These are phyloP conservation scores for Annulohypoxylon nitens DNA, from an alignment of 495 filamentous ascomycete species.

Conservation along the genomic window DNA sequence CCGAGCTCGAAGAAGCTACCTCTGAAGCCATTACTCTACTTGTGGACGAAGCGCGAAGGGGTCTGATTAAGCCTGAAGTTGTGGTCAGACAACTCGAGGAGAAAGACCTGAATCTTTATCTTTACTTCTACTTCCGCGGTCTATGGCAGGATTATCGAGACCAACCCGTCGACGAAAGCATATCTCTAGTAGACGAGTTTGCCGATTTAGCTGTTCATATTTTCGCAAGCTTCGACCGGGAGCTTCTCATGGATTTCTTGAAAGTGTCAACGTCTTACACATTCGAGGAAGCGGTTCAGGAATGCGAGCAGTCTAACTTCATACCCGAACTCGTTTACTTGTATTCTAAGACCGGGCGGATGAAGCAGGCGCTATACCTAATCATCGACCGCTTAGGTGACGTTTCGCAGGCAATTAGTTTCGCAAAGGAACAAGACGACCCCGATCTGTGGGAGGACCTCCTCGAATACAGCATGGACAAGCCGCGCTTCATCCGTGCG, in stretches of 20 bases:
- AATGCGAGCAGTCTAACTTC: conserved; percentile 83
- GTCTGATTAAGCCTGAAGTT: conserved; percentile 80
- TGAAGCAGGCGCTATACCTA: conserved; percentile 86
- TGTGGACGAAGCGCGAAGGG: conserved; percentile 89
- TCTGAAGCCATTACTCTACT: conserved; percentile 86
- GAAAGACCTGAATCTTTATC: conserved; percentile 72
- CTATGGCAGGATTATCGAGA: conserved; percentile 76
- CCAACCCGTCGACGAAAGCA: conserved; percentile 68
- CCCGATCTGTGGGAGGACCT: conserved; percentile 94
- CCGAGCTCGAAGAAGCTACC: conserved; percentile 81
- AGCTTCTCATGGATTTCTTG: conserved; percentile 87
- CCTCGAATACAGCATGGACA: conserved; percentile 95
- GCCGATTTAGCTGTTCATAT: conserved; percentile 87
- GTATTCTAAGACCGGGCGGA: conserved; percentile 92
- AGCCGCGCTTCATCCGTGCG: conserved; percentile 91
- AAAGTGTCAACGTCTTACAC: conserved; percentile 84
- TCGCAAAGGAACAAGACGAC: conserved; percentile 92
- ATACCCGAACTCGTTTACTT: conserved; percentile 93
- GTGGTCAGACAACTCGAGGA: conserved; percentile 81
- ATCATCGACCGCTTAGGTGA: conserved; percentile 91
- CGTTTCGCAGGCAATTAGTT: conserved; percentile 90
- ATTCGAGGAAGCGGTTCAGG: conserved; percentile 81
- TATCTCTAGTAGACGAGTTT: conserved; percentile 83
- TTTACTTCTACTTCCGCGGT: conserved; percentile 90
- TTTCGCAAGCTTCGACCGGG: conserved; percentile 85